Conservation (phyloP, 129 eudicot species). For the Smallanthus sonchifolius region DNA sequence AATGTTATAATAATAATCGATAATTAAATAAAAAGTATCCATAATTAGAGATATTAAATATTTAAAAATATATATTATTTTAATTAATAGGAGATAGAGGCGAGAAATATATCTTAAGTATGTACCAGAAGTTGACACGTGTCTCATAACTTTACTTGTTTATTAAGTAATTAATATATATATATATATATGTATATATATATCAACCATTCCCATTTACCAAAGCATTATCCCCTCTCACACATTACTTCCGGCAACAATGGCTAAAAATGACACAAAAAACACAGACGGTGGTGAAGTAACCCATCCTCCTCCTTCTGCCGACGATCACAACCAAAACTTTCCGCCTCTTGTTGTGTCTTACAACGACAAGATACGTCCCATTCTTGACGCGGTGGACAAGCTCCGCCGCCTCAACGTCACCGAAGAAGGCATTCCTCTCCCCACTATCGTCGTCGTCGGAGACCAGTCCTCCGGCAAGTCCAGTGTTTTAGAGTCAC, state of each 20-base stretch:
- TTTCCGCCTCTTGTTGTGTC: conserved; percentile 17
- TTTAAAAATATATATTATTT: no score
- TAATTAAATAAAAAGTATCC: no score
- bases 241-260: neutral
- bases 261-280: neutral
- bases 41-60: no score
- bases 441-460: conserved; percentile 46
- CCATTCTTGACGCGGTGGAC: conserved; percentile 44
- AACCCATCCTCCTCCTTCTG: neutral
- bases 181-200: no score
- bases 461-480: conserved; percentile 56
- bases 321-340: neutral
- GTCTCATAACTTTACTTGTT: no score
- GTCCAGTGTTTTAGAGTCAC: conserved; percentile 43
- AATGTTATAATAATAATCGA: no score
- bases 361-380: conserved; percentile 44
- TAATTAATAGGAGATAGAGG: no score
- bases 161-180: no score
- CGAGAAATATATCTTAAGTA: no score
- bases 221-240: neutral
- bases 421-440: conserved; percentile 44
- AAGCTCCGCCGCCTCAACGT: conserved; percentile 40
- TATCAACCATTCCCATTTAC: neutral
- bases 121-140: no score
- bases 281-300: neutral